phyloP scores from a whole-genome alignment of 2,329 filamentous ascomycete species.

The Penicillium sp. region DNA sequence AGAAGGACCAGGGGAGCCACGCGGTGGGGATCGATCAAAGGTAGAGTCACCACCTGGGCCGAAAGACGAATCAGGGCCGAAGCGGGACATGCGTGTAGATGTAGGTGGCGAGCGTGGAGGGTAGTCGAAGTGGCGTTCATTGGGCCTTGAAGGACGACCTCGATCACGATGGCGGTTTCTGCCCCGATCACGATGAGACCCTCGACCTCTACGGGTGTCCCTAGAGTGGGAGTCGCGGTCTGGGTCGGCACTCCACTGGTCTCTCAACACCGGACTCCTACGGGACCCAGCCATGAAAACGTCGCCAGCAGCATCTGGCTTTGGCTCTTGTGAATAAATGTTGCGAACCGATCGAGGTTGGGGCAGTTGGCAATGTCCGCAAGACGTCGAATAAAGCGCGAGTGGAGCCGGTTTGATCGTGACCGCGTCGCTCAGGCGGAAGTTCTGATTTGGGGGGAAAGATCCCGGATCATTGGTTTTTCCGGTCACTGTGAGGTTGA shows the following conservation, averaged over 20 bases:
- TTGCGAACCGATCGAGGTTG: constrained; percentile 4
- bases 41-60: constrained; percentile 33
- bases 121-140: constrained; percentile 41
- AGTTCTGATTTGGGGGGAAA: constrained; percentile 17
- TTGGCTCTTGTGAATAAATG: constrained; percentile 4
- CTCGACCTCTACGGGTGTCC: constrained; percentile 44
- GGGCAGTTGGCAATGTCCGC: constrained; percentile 7
- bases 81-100: constrained; percentile 31
- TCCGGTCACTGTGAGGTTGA: constrained; percentile 23
- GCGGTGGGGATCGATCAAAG: constrained; percentile 24
- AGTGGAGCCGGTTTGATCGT: constrained; percentile 23
- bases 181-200: constrained; percentile 37
- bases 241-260: constrained; percentile 50
- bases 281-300: constrained; percentile 52
- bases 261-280: constrained; percentile 52
- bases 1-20: constrained; percentile 28
- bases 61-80: constrained; percentile 31
- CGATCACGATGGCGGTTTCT: constrained; percentile 45
- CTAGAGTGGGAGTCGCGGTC: constrained; percentile 40
- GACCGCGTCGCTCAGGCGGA: constrained; percentile 28
- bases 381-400: constrained; percentile 11
- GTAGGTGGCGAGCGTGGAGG: constrained; percentile 41
- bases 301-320: constrained; percentile 44
- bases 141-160: constrained; percentile 35
- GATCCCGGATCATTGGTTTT: constrained; percentile 33